Conservation (phyloP, 768 basidiomycete genomes). For the Paxillus involutus region DNA sequence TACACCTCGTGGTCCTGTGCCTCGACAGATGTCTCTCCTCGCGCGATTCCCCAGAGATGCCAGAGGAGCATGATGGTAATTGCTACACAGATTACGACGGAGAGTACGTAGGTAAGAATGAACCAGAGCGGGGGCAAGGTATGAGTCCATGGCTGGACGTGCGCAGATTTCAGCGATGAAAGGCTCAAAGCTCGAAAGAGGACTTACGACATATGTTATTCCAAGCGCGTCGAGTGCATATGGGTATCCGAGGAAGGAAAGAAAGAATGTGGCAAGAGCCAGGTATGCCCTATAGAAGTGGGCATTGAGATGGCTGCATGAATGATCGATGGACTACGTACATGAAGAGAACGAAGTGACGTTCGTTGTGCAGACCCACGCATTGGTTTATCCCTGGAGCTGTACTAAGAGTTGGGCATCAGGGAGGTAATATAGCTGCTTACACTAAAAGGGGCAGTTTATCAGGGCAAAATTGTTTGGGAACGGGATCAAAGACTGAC, state of each 20-base stretch:
- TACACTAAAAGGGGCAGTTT: conserved; percentile 34
- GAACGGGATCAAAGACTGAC: conserved; percentile 44
- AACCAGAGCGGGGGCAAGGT: conserved; percentile 67
- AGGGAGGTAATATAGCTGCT: conserved; percentile 16
- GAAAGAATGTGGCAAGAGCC: conserved; percentile 64
- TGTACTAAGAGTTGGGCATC: conserved; percentile 1
- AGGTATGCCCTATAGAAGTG: conserved; percentile 67
- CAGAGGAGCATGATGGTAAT: conserved; percentile 71
- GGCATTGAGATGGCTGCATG: background rate
- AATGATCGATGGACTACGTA: conserved; percentile 33
- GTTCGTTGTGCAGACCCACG: conserved; percentile 92
- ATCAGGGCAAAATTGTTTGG: background rate
- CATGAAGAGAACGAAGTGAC: conserved; percentile 97
- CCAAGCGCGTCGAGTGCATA: conserved; percentile 60
- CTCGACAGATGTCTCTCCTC: conserved; percentile 89
- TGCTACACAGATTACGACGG: conserved; percentile 71
- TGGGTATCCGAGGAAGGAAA: conserved; percentile 61
- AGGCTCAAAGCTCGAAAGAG: background rate
- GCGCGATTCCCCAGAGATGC: conserved; percentile 68
- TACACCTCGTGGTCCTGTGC: conserved; percentile 85
- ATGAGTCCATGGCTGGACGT: conserved; percentile 50
- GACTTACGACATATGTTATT: conserved; percentile 44
- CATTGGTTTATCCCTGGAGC: conserved; percentile 92
- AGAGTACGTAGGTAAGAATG: conserved; percentile 75
- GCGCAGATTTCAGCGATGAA: background rate